Evolutionary conservation across 2,329 filamentous ascomycete species (phyloP).

Genomic region (Trichoderma lentiforme): DNA sequence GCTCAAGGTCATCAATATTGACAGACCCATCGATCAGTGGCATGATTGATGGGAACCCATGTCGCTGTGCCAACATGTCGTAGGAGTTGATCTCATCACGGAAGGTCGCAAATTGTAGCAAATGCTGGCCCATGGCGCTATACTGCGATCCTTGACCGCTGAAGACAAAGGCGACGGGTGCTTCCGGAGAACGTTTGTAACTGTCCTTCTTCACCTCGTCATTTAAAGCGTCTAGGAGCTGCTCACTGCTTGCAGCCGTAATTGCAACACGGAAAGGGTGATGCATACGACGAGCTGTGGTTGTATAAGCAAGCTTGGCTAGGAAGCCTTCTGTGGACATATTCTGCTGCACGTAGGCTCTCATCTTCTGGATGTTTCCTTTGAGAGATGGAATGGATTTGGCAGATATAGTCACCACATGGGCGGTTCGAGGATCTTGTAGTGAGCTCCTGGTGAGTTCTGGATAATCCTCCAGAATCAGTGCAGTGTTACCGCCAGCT

Average conservation of each 20-base stretch:
- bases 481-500: constrained; percentile 67
- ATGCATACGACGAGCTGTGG: constrained; percentile 61
- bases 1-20: constrained; percentile 13
- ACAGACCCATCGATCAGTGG: constrained; percentile 42
- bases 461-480: constrained; percentile 58
- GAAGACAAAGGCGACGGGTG: constrained; percentile 46
- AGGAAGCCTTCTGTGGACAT: neutral
- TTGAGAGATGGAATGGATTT: constrained; percentile 12
- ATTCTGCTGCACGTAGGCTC: neutral
- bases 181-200: neutral
- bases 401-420: constrained; percentile 11
- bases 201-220: constrained; percentile 27
- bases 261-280: constrained; percentile 55
- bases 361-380: neutral
- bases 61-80: constrained; percentile 48
- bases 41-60: constrained; percentile 55
- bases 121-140: constrained; percentile 52
- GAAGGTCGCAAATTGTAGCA: constrained; percentile 49
- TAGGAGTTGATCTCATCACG: constrained; percentile 55
- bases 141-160: constrained; percentile 39
- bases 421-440: neutral
- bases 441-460: neutral
- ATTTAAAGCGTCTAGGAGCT: constrained; percentile 26
- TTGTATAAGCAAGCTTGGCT: constrained; percentile 59
- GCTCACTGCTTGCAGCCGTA: constrained; percentile 30